Base-by-base conservation (phyloP, 106 monocot genomes). In the Dendrobium catenatum region DNA sequence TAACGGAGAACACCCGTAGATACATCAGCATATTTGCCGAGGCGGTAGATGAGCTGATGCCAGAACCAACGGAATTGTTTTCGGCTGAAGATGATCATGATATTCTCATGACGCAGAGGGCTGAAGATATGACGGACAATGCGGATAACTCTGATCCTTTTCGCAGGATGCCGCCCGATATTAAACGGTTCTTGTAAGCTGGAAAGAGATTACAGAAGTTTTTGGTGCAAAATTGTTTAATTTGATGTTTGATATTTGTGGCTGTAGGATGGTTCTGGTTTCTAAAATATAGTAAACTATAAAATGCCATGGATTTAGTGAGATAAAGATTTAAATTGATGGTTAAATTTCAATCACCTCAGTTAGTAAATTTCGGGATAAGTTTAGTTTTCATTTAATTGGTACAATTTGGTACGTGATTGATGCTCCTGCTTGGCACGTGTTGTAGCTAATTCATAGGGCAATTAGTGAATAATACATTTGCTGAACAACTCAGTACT, bases 111-210 rank as follows among this genome's bases (percentile, higher is more conserved):
- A 98, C 93, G 0, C 98, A 98, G 86, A 85, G 98, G 61, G 88
- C 89, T 4, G 95, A 98, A 15, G 95, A 98, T 73, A 80, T 88
- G 56, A 66, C 88, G 3, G 98, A 91, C 27, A 84, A 48, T 22
- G 85, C 84, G 4, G 92, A 90, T 29, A 88, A 85, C 75, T 83
- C 86, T 1, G 98, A 98, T 76, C 95, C 95, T 0, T 75, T 76
- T 31, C 94, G 91, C 66, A 91, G 80, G 84, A 98, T 98, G 98
- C 98, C 98, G 1, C 87, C 93, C 1, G 98, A 98, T 73, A 98
- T 98, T 79, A 98, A 85, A 59, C 86, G 98, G 18, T 98, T 93
- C 87, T 95, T 91, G 98, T 98, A 77, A 93, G 95, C 78, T 44
- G 74, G 19, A 44, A 20, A 44, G 29, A 24, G 64, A 66, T 66